Evolutionary conservation across 2,329 filamentous ascomycete species (phyloP).

Genomic region (Aspergillus hortae): DNA sequence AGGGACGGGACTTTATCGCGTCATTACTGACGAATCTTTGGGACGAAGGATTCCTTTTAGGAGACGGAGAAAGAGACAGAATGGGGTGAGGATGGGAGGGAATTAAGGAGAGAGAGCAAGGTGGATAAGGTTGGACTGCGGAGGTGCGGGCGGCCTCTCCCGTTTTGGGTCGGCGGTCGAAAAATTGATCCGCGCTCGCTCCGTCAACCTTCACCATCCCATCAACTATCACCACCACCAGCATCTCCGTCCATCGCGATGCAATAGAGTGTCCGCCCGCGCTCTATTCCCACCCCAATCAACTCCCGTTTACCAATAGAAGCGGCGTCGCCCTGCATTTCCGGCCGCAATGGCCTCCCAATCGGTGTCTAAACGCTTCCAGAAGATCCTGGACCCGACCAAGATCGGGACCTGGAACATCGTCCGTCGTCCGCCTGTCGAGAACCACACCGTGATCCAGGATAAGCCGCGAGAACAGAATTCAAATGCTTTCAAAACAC

Average conservation of each 20-base stretch:
- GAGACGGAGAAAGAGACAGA: too few species aligned
- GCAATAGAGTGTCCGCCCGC: slow-evolving; percentile 14
- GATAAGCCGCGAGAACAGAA: slow-evolving; percentile 35
- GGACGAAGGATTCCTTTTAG: background rate
- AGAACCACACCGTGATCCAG: slow-evolving; percentile 37
- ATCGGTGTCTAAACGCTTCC: slow-evolving; percentile 22
- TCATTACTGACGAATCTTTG: slow-evolving; percentile 16
- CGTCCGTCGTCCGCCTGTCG: slow-evolving; percentile 33
- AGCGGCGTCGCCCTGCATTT: slow-evolving; percentile 13
- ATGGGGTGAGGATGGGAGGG: background rate
- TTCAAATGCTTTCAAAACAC: slow-evolving; percentile 43
- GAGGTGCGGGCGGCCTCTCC: slow-evolving; percentile 13
- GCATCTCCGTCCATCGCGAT: slow-evolving; percentile 11
- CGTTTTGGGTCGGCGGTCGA: slow-evolving; percentile 25
- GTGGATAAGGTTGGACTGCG: slow-evolving; percentile 1
- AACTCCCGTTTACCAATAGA: background rate
- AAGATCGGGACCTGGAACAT: slow-evolving; percentile 37
- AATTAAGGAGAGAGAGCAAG: background rate
- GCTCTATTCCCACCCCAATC: slow-evolving; percentile 4
- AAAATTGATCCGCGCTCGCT: slow-evolving; percentile 31
- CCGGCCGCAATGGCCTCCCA: slow-evolving; percentile 36
- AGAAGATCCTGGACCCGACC: slow-evolving; percentile 38
- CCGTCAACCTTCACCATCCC: slow-evolving; percentile 17
- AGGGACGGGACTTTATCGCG: slow-evolving; percentile 1
- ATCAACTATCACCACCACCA: slow-evolving; percentile 7